Base-by-base conservation (phyloP, 1,139 yeast species). In the Hansenula anomala region DNA sequence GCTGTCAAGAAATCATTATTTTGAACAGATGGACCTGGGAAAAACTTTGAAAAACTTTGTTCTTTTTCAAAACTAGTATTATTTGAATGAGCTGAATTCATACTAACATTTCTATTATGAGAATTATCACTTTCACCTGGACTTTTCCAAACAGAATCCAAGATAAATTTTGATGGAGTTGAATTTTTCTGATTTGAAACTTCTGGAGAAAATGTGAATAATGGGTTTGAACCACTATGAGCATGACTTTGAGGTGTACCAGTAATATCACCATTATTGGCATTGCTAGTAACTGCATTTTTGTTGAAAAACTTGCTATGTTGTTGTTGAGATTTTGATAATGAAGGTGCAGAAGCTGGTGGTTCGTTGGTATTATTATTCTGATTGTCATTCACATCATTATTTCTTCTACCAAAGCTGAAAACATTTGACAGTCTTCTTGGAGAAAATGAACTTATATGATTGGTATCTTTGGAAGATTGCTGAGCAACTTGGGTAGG, bases 351-450 rank as follows among this genome's bases (percentile, higher is more conserved):
- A 13, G 23, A 16, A n/a, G 14, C 30, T 16, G 8, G 9, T 28
- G 13, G 3, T 15, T 20, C 20, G 16, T 31, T 12, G 8, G 23
- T 9, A 25, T 34, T 27, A 16, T 38, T 41, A 34, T 28, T 40
- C 31, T 46, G n/a, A n/a, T n/a, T n/a, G n/a, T n/a, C n/a, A n/a
- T n/a, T n/a, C n/a, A n/a, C n/a, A n/a, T n/a, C n/a, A n/a, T n/a
- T n/a, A n/a, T n/a, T n/a, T n/a, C n/a, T 50, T 28, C 35, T 49
- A 12, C 54, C 53, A 32, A 54, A 51, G 4, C 43, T 42, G 32
- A 55, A 49, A 3, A 49, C 55, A 39, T 40, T 49, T 1, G 59
- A 55, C 36, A 55, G 40, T 23, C 55, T 46, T 40, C 54, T 51
- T 34, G 58, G 56, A 5, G 56, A 51, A 28, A 54, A 49, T 11